These are phyloP conservation scores for Quercus tomentella DNA, from an alignment of 331 rosid genomes.

Conservation along the genomic window DNA sequence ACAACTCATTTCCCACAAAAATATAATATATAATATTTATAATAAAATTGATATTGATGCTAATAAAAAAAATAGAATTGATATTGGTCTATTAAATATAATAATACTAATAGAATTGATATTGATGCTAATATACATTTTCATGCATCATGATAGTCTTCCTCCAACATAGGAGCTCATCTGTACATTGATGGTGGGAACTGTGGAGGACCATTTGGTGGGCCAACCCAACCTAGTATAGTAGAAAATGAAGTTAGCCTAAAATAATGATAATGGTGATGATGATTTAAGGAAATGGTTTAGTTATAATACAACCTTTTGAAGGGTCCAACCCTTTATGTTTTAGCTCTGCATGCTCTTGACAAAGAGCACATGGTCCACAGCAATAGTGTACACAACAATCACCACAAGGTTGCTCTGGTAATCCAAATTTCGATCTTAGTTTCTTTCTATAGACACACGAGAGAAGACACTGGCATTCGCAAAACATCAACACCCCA, in stretches of 20 bases:
- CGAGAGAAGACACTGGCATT: constrained; percentile 42
- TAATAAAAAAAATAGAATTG: too few relatives aligned
- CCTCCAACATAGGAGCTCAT: neutral
- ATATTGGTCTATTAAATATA: too few relatives aligned
- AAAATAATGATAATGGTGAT: neutral
- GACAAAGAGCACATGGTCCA: constrained; percentile 40
- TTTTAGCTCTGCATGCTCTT: constrained; percentile 51
- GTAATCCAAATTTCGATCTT: constrained; percentile 34
- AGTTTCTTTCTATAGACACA: constrained; percentile 41
- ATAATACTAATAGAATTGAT: too few relatives aligned
- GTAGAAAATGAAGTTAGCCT: neutral
- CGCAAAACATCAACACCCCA: constrained; percentile 23
- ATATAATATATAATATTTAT: too few relatives aligned
- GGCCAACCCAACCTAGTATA: constrained; percentile 44
- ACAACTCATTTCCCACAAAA: too few relatives aligned
- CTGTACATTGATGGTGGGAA: constrained; percentile 37
- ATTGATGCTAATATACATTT: too few relatives aligned
- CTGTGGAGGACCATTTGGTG: constrained; percentile 26
- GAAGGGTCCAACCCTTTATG: constrained; percentile 43
- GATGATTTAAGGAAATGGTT: neutral
- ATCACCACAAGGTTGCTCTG: constrained; percentile 45
- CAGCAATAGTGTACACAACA: constrained; percentile 48
- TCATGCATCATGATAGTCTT: neutral
- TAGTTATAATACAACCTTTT: constrained; percentile 15
- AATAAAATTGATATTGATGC: too few relatives aligned